phyloP scores from a whole-genome alignment of 805 yeast genomes.

The Kuraishia piskuri region DNA sequence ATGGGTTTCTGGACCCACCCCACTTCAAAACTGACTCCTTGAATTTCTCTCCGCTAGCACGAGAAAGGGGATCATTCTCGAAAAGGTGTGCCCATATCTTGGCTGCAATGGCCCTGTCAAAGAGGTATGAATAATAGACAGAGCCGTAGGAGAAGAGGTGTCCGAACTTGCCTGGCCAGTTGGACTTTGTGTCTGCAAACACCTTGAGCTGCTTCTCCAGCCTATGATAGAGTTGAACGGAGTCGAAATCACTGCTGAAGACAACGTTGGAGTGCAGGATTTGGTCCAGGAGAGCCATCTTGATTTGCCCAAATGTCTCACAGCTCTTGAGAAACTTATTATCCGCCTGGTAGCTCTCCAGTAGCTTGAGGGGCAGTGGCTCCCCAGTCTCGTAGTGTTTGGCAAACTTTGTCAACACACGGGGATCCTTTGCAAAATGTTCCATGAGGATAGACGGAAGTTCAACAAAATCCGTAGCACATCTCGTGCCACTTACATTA shows the following conservation, averaged over 20 bases:
- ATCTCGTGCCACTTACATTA: constrained; percentile 90
- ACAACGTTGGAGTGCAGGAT: constrained; percentile 48
- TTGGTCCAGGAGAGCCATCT: constrained; percentile 88
- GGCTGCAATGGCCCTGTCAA: constrained; percentile 89
- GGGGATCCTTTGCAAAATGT: constrained; percentile 73
- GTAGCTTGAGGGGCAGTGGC: constrained; percentile 39
- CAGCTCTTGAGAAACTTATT: constrained; percentile 49
- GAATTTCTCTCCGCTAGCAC: constrained; percentile 70
- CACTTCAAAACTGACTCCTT: constrained; percentile 65
- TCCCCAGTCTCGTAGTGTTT: constrained; percentile 61
- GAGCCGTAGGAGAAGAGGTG: constrained; percentile 93
- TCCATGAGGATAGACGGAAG: constrained; percentile 96
- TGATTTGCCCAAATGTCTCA: constrained; percentile 79
- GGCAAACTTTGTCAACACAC: constrained; percentile 69
- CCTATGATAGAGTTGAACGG: constrained; percentile 55
- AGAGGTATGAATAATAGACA: constrained; percentile 81
- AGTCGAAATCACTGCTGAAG: constrained; percentile 37
- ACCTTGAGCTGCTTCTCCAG: constrained; percentile 52
- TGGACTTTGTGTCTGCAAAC: constrained; percentile 60
- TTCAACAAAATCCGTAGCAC: constrained; percentile 95
- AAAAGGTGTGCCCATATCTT: constrained; percentile 76
- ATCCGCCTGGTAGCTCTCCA: constrained; percentile 43
- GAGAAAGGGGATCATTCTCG: constrained; percentile 56
- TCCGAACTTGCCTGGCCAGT: constrained; percentile 93
- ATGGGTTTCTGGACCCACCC: constrained; percentile 93